phyloP scores from a whole-genome alignment of 2,329 filamentous ascomycete species.

The Phyllosticta capitalensis region DNA sequence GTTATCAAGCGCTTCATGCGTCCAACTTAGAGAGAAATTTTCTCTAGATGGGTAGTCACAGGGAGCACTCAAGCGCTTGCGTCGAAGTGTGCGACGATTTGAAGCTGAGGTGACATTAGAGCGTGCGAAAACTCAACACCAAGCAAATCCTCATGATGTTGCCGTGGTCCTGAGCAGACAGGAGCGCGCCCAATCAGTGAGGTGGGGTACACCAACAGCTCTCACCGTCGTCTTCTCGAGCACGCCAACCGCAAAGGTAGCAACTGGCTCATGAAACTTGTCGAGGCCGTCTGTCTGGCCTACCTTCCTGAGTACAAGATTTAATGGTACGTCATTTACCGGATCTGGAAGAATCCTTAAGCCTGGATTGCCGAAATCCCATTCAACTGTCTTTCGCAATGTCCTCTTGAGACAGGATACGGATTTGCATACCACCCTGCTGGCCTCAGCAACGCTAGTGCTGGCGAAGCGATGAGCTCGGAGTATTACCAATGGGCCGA shows the following conservation, averaged over 20 bases:
- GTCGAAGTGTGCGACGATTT: too few species aligned
- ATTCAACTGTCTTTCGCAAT: not conserved
- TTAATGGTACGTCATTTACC: constrained; percentile 1
- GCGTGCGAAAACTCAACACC: too few species aligned
- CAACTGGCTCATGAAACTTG: not conserved
- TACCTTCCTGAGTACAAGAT: not conserved
- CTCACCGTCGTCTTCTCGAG: not conserved
- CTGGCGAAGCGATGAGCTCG: too few species aligned
- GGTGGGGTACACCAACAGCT: not conserved
- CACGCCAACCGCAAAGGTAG: not conserved
- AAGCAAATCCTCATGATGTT: too few species aligned
- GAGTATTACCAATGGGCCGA: too few species aligned
- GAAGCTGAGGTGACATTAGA: too few species aligned
- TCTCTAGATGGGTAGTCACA: too few species aligned
- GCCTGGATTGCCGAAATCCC: not conserved
- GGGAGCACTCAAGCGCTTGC: too few species aligned
- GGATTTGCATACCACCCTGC: not conserved
- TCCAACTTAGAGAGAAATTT: too few species aligned
- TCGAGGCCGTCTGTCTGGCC: not conserved
- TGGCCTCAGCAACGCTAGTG: not conserved
- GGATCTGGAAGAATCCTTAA: not conserved
- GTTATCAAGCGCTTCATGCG: too few species aligned
- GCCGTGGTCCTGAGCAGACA: too few species aligned
- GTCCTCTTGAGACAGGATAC: not conserved
- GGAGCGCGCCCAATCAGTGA: not conserved